Base-by-base conservation (phyloP, 371 early-diverging fungal genomes). In the Mortierella sp. region DNA sequence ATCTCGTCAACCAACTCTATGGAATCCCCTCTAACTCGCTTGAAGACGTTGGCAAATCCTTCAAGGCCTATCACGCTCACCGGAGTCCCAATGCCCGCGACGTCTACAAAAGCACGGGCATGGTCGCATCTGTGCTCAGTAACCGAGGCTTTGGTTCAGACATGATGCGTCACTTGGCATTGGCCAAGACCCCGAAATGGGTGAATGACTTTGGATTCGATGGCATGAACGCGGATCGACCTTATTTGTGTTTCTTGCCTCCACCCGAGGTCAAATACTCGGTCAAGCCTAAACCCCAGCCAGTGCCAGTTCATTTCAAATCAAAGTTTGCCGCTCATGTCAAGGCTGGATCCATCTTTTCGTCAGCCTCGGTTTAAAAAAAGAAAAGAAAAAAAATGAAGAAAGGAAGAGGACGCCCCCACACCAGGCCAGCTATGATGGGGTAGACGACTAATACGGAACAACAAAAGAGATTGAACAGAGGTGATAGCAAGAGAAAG, bases 41-140 rank as follows among this genome's bases (percentile, higher is more conserved):
- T 12, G 30, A 62, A 37, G 79, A 72, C 21, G 62, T 79, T 28
- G 21, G 60, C 28, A 72, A 69, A 58, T 70, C 65, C 15, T 79
- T 79, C 55, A 79, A 72, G 57, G 69, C 56, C 46, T 79, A 79
- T 29, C 73, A 79, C 2, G 50, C 73, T 19, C 69, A 69, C 43
- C 57, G 79, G 52, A 63, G 63, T 23, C 46, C 44, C 0, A 29
- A 62, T 12, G 64, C 60, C 1, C 63, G 56, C n/a, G 74, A 67
- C 1, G 68, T 66, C 45, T 72, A 62, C 59, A 66, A 72, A 62
- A 57, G 46, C 28, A 60, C 64, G 0, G 51, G 55, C n/a, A 28
- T 72, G 25, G 72, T 72, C 7, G 62, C 62, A 26, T 57, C 25
- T n/a, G 46, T 66, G n/a, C 53, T 72, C 21, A 66, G 66, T 46